Evolutionary conservation across 768 basidiomycete species (phyloP).

Genomic region (Rhizopogon sp.): DNA sequence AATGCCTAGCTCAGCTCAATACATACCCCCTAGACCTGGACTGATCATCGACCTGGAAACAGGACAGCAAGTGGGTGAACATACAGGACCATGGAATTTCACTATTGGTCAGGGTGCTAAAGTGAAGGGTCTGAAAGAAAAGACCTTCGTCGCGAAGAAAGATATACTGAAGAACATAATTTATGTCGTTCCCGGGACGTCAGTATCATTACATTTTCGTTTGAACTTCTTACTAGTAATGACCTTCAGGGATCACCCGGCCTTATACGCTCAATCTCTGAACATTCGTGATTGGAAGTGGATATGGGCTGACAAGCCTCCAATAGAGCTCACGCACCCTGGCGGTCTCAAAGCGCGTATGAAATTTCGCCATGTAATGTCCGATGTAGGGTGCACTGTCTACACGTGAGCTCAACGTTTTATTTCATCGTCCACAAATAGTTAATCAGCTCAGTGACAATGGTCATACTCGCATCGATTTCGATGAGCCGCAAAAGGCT

Average conservation of each 20-base stretch:
- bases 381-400: constrained; percentile 46
- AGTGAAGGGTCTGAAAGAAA: constrained; percentile 52
- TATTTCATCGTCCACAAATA: neutral
- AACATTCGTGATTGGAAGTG: constrained; percentile 55
- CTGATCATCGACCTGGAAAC: constrained; percentile 55
- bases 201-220: constrained; percentile 14
- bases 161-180: constrained; percentile 58
- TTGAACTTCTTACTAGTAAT: neutral
- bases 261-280: constrained; percentile 40
- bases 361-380: constrained; percentile 72
- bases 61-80: constrained; percentile 51
- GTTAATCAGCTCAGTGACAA: constrained; percentile 15
- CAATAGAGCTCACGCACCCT: constrained; percentile 34
- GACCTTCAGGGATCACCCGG: constrained; percentile 49
- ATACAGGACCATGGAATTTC: constrained; percentile 77
- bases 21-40: constrained; percentile 67
- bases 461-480: constrained; percentile 36
- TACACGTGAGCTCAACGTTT: constrained; percentile 33
- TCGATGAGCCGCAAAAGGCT: constrained; percentile 57
- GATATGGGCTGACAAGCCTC: constrained; percentile 68
- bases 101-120: constrained; percentile 82
- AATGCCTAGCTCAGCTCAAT: constrained; percentile 51
- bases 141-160: constrained; percentile 74
- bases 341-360: constrained; percentile 45
- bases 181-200: constrained; percentile 75